These are phyloP conservation scores for Verticillium nubilum DNA, from an alignment of 2,329 filamentous ascomycete species.

Conservation along the genomic window DNA sequence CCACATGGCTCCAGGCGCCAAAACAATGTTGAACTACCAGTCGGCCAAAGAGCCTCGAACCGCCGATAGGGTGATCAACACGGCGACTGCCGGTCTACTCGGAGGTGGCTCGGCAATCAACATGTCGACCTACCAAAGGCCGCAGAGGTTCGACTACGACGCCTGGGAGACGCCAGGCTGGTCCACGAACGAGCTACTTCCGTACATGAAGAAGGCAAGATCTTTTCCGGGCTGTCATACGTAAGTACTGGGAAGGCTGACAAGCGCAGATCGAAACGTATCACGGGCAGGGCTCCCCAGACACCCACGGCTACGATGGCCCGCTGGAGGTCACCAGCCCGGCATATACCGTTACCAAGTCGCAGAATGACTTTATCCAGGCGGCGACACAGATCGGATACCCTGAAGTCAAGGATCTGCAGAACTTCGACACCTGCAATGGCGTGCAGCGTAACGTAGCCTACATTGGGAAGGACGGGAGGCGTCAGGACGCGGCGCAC, in stretches of 20 bases:
- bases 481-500: constrained; percentile 53
- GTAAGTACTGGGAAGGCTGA: too few relatives aligned
- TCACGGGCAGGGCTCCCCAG: constrained; percentile 36
- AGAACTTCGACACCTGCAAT: constrained; percentile 38
- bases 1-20: neutral
- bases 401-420: constrained; percentile 45
- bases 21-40: constrained; percentile 16
- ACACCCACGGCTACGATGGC: constrained; percentile 46
- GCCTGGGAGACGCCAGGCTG: constrained; percentile 26
- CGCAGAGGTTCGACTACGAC: constrained; percentile 24
- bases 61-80: constrained; percentile 14
- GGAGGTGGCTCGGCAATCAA: constrained; percentile 26
- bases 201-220: constrained; percentile 23
- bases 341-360: constrained; percentile 30
- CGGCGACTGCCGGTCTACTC: constrained; percentile 17
- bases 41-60: constrained; percentile 13
- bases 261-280: constrained; percentile 47
- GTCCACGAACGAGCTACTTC: constrained; percentile 23
- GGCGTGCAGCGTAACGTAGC: constrained; percentile 33
- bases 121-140: constrained; percentile 22
- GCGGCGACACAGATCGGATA: constrained; percentile 42
- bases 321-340: constrained; percentile 51
- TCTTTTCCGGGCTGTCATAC: too few relatives aligned
- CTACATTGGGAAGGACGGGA: constrained; percentile 45
- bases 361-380: constrained; percentile 44